A percentile compares a stretch with the other conserved stretches of the same genome.
phyloP scores from a whole-genome alignment of 176 grass and related monocot species.

The Oryza rufipogon region DNA sequence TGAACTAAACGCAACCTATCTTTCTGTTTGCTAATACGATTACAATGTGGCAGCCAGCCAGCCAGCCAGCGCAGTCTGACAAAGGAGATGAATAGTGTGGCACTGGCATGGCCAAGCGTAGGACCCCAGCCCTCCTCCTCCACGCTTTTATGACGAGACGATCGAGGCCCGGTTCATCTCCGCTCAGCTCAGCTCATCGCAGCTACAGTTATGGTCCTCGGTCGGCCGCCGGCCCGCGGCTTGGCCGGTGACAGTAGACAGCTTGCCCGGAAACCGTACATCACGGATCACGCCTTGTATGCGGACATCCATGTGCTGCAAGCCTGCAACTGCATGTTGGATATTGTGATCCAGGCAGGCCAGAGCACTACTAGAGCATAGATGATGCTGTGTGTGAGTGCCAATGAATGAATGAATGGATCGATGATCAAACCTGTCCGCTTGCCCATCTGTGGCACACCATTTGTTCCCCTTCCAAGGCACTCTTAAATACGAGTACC shows the following conservation, averaged over 20 bases:
- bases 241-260: neutral
- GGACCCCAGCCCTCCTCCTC: neutral
- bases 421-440: neutral
- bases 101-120: neutral
- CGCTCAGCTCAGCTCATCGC: slow-evolving; percentile 36
- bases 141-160: slow-evolving; percentile 45
- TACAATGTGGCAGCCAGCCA: slow-evolving; percentile 34
- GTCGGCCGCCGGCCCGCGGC: slow-evolving; percentile 31
- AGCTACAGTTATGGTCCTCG: slow-evolving; percentile 59
- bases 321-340: neutral
- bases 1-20: too few relatives aligned
- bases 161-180: neutral
- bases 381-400: slow-evolving; percentile 23
- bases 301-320: slow-evolving; percentile 15
- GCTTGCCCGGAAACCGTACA: slow-evolving; percentile 21
- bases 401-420: neutral
- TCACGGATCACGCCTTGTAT: slow-evolving; percentile 1
- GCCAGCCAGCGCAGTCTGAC: slow-evolving; percentile 44
- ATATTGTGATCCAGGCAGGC: slow-evolving; percentile 3
- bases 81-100: slow-evolving; percentile 49
- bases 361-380: slow-evolving; percentile 8
- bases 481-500: slow-evolving; percentile 25
- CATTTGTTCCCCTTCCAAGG: slow-evolving; percentile 54
- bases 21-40: neutral
- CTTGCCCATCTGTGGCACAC: slow-evolving; percentile 23